Evolutionary conservation across 805 yeast species (phyloP).

Genomic region (Metschnikowia lachancei): DNA sequence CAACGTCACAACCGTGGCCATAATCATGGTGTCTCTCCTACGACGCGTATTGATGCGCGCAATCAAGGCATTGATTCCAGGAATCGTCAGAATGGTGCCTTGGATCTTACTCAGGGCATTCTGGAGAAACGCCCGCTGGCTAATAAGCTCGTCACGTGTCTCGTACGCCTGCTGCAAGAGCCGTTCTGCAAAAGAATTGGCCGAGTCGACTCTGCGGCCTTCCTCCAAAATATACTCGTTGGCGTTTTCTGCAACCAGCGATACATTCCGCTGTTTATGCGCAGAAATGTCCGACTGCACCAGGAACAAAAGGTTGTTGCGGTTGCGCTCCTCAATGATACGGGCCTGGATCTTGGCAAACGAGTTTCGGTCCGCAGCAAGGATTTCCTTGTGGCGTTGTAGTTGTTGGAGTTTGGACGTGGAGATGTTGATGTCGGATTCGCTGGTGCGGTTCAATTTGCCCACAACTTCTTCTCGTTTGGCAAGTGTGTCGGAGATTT

Average conservation of each 20-base stretch:
- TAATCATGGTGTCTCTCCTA: slow-evolving; percentile 81
- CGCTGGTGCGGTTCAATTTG: slow-evolving; percentile 52
- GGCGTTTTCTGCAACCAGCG: slow-evolving; percentile 35
- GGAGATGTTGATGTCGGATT: slow-evolving; percentile 50
- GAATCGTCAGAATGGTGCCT: slow-evolving; percentile 63
- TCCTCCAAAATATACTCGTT: slow-evolving; percentile 80
- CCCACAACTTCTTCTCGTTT: slow-evolving; percentile 53
- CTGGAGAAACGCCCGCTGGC: slow-evolving; percentile 65
- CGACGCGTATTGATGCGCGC: slow-evolving; percentile 83
- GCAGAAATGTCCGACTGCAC: slow-evolving; percentile 79
- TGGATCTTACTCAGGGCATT: slow-evolving; percentile 64
- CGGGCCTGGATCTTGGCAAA: slow-evolving; percentile 56
- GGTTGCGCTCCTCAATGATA: slow-evolving; percentile 71
- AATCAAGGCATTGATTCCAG: slow-evolving; percentile 77
- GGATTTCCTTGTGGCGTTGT: slow-evolving; percentile 73
- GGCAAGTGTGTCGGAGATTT: slow-evolving; percentile 27
- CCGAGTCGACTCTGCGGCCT: slow-evolving; percentile 64
- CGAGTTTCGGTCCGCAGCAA: slow-evolving; percentile 66
- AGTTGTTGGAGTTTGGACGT: slow-evolving; percentile 78
- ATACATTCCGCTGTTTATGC: slow-evolving; percentile 46
- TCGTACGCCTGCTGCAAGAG: slow-evolving; percentile 82
- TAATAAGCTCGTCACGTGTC: slow-evolving; percentile 78
- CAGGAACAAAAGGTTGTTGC: slow-evolving; percentile 67
- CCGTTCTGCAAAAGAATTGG: slow-evolving; percentile 74
- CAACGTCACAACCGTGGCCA: slow-evolving; percentile 67